phyloP scores from a whole-genome alignment of 768 basidiomycete species.

The Lyophyllum decastes region DNA sequence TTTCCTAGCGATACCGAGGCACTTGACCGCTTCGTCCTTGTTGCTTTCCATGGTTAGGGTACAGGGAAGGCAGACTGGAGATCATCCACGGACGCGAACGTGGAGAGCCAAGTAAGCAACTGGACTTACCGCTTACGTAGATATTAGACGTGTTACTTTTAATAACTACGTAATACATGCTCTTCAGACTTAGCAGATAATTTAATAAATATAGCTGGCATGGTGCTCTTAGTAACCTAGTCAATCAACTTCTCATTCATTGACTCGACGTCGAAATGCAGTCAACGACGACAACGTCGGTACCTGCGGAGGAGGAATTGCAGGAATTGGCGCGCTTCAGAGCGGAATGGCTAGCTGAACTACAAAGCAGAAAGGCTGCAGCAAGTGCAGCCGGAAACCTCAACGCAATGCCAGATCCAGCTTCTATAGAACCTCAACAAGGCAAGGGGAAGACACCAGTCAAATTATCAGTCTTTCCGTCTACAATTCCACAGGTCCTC shows the following conservation, averaged over 20 bases:
- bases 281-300: constrained; percentile 14
- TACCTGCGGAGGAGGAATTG: constrained; percentile 40
- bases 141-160: background rate
- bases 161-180: constrained; percentile 8
- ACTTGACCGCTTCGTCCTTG: constrained; percentile 86
- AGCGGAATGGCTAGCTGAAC: constrained; percentile 72
- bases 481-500: constrained; percentile 1
- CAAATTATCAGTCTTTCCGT: background rate
- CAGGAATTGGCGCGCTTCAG: constrained; percentile 71
- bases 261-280: constrained; percentile 16
- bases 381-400: constrained; percentile 3
- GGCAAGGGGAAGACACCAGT: constrained; percentile 2
- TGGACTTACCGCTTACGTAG: constrained; percentile 12
- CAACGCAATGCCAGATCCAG: background rate
- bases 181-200: background rate
- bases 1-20: constrained; percentile 76
- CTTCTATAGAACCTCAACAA: background rate
- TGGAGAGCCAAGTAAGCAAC: constrained; percentile 18
- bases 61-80: background rate
- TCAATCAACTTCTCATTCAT: background rate
- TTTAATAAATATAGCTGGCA: too few relatives aligned
- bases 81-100: constrained; percentile 6
- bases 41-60: constrained; percentile 71
- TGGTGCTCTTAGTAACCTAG: too few relatives aligned
- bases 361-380: constrained; percentile 39